Evolutionary conservation across 495 filamentous ascomycete species (phyloP).

Genomic region (Corynascus novoguineensis): DNA sequence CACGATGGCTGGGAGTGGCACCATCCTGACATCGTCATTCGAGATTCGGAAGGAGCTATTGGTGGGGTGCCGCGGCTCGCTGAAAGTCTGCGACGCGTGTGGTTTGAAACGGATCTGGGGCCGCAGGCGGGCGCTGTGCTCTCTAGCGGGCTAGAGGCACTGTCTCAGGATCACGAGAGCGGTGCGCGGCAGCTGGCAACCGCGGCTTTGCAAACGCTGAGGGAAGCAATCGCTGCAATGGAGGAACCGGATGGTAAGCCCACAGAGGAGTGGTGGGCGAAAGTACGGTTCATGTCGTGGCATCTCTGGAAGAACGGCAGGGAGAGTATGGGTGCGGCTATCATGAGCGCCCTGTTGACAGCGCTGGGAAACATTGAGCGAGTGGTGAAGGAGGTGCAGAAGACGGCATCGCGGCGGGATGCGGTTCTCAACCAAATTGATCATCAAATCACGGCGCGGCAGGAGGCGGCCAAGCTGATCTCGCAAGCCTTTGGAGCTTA

Average conservation of each 20-base stretch:
- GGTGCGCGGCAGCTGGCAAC: slow-evolving; percentile 53
- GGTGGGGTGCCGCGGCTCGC: slow-evolving; percentile 51
- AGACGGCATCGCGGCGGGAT: background rate
- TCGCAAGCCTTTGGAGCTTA: slow-evolving; percentile 32
- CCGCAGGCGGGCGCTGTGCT: slow-evolving; percentile 39
- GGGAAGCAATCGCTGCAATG: slow-evolving; percentile 34
- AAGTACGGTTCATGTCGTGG: slow-evolving; percentile 54
- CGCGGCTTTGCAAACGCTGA: slow-evolving; percentile 44
- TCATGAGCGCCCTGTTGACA: slow-evolving; percentile 45
- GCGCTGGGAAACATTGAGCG: slow-evolving; percentile 35
- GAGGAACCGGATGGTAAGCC: slow-evolving; percentile 6
- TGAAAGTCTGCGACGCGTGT: slow-evolving; percentile 53
- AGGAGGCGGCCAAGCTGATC: slow-evolving; percentile 25
- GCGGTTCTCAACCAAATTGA: slow-evolving; percentile 10
- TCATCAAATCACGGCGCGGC: slow-evolving; percentile 7
- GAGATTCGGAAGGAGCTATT: slow-evolving; percentile 31
- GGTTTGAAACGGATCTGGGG: slow-evolving; percentile 47
- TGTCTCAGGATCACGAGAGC: slow-evolving; percentile 50
- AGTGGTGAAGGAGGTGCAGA: background rate
- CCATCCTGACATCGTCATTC: slow-evolving; percentile 39
- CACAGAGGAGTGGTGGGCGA: slow-evolving; percentile 48
- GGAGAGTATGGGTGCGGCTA: slow-evolving; percentile 59
- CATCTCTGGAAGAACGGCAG: slow-evolving; percentile 59
- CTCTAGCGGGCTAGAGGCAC: slow-evolving; percentile 37
- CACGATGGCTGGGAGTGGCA: slow-evolving; percentile 55